Conservation (phyloP, 352 stramenopile genomes). For the Globisporangium polare region DNA sequence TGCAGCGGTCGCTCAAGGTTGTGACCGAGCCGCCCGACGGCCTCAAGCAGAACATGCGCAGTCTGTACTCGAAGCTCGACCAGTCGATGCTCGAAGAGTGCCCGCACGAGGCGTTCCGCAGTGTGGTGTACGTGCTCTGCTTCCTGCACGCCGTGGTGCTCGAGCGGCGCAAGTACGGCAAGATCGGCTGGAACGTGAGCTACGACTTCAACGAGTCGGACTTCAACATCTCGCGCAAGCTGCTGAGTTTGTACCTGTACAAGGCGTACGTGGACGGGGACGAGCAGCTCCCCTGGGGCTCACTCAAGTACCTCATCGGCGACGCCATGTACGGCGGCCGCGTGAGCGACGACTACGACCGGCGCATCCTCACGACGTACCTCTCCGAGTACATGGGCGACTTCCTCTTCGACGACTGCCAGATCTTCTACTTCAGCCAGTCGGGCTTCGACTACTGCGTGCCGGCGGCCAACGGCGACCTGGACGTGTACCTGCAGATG, state of each 20-base stretch:
- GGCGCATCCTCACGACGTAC: constrained; percentile 92
- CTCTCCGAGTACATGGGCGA: constrained; percentile 96
- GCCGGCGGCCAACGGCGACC: constrained; percentile 30
- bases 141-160: constrained; percentile 95
- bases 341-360: constrained; percentile 96
- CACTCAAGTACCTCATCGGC: constrained; percentile 93
- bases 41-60: constrained; percentile 96
- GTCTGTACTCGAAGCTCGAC: constrained; percentile 91
- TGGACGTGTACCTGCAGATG: constrained; percentile 77
- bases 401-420: constrained; percentile 94
- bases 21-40: constrained; percentile 95
- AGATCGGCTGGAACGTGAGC: constrained; percentile 96
- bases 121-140: constrained; percentile 94
- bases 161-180: constrained; percentile 95
- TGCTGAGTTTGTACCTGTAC: constrained; percentile 92
- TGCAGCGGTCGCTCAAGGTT: constrained; percentile 94
- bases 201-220: constrained; percentile 98
- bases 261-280: constrained; percentile 92
- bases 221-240: constrained; percentile 91
- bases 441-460: constrained; percentile 94
- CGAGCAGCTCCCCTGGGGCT: constrained; percentile 93
- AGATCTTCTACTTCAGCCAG: constrained; percentile 92
- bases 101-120: constrained; percentile 88
- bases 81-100: constrained; percentile 90
- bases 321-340: constrained; percentile 97